A percentile compares a stretch with the other conserved stretches of the same genome.
phyloP scores from a whole-genome alignment of 23 red algal genomes.

The Gracilaria domingensis region DNA sequence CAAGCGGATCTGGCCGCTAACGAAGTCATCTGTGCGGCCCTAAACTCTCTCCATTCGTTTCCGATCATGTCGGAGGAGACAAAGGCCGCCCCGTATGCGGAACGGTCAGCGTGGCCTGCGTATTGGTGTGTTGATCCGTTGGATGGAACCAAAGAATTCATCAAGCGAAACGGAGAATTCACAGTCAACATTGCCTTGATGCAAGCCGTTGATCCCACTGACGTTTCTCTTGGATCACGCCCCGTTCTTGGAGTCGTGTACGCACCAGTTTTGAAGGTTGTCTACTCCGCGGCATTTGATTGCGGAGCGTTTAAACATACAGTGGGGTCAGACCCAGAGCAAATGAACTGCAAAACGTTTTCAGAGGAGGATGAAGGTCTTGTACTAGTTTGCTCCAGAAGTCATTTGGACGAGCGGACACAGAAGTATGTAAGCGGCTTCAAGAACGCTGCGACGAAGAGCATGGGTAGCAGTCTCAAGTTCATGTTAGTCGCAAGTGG shows the following conservation, averaged over 20 bases:
- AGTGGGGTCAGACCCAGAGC: not conserved
- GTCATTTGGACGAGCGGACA: conserved; percentile 77
- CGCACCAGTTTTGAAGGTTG: conserved; percentile 59
- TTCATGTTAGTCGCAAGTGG: conserved; percentile 83
- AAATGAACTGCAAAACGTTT: conserved; percentile 60
- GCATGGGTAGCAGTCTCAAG: conserved; percentile 85
- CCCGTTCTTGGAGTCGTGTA: conserved; percentile 81
- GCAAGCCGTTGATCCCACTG: conserved; percentile 37
- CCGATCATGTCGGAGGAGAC: conserved; percentile 88
- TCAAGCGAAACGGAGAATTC: conserved; percentile 85
- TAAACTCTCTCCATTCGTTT: conserved; percentile 44
- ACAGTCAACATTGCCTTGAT: conserved; percentile 89
- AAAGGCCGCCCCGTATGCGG: conserved; percentile 46
- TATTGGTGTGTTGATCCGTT: conserved; percentile 92
- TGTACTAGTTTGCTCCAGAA: conserved; percentile 68
- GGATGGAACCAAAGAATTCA: conserved; percentile 92
- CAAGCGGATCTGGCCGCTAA: conserved; percentile 78
- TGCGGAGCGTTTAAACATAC: conserved; percentile 62
- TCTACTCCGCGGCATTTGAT: conserved; percentile 51
- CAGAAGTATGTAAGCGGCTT: conserved; percentile 59
- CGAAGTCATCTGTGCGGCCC: conserved; percentile 60
- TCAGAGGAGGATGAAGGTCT: conserved; percentile 59
- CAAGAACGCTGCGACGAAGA: conserved; percentile 66
- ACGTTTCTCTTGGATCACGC: conserved; percentile 40
- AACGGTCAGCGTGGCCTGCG: conserved; percentile 48